Evolutionary conservation across 495 filamentous ascomycete species (phyloP).

Genomic region (Penicillium cosmopolitanum): DNA sequence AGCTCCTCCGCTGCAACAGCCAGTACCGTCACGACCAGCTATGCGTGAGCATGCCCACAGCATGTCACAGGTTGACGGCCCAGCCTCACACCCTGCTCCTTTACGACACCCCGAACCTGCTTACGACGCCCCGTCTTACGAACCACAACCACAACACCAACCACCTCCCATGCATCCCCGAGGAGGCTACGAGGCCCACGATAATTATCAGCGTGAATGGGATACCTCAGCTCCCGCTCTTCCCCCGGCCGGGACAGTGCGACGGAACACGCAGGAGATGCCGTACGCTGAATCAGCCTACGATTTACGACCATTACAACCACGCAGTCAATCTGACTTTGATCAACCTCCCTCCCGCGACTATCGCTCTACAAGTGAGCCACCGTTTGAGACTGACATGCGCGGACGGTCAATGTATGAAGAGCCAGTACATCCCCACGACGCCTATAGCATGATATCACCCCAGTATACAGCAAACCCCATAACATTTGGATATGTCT

Average conservation of each 20-base stretch:
- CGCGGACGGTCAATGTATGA: constrained; percentile 20
- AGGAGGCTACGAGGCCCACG: constrained; percentile 35
- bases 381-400: constrained; percentile 22
- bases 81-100: constrained; percentile 24
- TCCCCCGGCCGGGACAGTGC: constrained; percentile 17
- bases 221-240: constrained; percentile 25
- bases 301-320: constrained; percentile 30
- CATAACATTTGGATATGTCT: constrained; percentile 25
- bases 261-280: constrained; percentile 29
- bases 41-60: constrained; percentile 30
- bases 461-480: constrained; percentile 30
- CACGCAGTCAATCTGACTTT: constrained; percentile 35
- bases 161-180: constrained; percentile 20
- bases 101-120: constrained; percentile 30
- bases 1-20: constrained; percentile 30
- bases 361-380: constrained; percentile 30
- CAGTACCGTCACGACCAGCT: constrained; percentile 28
- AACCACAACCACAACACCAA: constrained; percentile 15
- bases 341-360: constrained; percentile 33
- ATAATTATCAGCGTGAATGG: constrained; percentile 38
- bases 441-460: constrained; percentile 22
- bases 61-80: constrained; percentile 21
- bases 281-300: constrained; percentile 24
- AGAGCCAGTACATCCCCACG: constrained; percentile 16
- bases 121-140: constrained; percentile 29